These are phyloP conservation scores for Dovyalis caffra DNA, from an alignment of 345 rosid species.

Conservation along the genomic window DNA sequence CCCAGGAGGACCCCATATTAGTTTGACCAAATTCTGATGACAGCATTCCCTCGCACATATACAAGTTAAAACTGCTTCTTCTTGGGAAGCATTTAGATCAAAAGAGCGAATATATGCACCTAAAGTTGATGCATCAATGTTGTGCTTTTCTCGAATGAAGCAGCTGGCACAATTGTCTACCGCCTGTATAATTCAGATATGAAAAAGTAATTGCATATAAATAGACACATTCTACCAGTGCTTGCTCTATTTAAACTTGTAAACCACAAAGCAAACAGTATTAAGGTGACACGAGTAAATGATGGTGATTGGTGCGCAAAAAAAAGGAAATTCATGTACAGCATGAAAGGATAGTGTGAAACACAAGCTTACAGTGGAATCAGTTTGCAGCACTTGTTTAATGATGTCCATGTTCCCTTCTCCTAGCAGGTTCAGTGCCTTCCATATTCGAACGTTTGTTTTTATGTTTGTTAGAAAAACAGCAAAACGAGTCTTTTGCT, in stretches of 20 bases:
- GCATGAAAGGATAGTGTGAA: neutral
- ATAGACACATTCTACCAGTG: neutral
- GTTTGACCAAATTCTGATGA: conserved; percentile 10
- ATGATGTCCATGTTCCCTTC: conserved; percentile 1
- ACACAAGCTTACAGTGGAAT: neutral
- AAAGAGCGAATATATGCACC: neutral
- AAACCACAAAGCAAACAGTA: too few relatives aligned
- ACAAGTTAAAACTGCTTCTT: neutral
- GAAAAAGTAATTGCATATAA: neutral
- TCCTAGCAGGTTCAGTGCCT: neutral
- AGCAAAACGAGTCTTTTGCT: neutral
- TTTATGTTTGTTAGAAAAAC: conserved; percentile 3
- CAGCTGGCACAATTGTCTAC: neutral
- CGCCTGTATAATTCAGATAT: neutral
- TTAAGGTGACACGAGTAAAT: too few relatives aligned
- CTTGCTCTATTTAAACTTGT: neutral
- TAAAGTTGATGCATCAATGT: conserved; percentile 3
- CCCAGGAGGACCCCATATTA: conserved; percentile 26
- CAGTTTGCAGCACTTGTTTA: neutral
- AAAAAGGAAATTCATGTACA: too few relatives aligned
- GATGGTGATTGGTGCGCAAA: too few relatives aligned
- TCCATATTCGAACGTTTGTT: conserved; percentile 5
- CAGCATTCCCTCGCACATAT: neutral
- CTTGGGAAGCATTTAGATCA: neutral
- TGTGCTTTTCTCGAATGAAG: neutral